Evolutionary conservation across 176 grass and related monocot genomes (phyloP), one percentile per base, ranked within the genome.

Genomic region (Aegilops longissima): DNA sequence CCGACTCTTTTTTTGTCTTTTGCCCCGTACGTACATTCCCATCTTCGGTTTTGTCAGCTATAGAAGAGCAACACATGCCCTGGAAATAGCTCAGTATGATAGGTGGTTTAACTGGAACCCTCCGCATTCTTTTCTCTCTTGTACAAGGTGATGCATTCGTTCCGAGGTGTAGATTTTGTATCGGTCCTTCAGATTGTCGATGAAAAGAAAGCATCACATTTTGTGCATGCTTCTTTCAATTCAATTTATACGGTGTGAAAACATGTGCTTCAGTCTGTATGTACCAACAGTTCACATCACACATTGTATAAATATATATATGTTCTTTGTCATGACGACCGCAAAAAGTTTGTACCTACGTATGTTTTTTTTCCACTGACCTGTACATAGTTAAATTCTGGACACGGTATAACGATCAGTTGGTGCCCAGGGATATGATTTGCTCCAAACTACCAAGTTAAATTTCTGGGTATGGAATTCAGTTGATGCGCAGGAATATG

Each of bases 81-180:
- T 61, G 88, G 81, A 81, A 59, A 73, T 76, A 74, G 45, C 12
- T 44, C 23, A 6, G 17, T 80, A 17, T 76, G 61, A 54, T 80
- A 85, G 84, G 20, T 89, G 54, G 47, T 58, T 58, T 81, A 17
- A 68, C 81, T 66, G 78, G 39, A 61, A 25, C 25, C 30, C 56
- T 77, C 29, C 30, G 34, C 39, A 70, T 78, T 83, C 54, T 78
- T 91, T 76, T 56, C 58, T 66, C 66, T 59, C 21, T 76, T 62
- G 83, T 77, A 85, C 77, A 82, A 38, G 24, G 62, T 70, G 71
- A 77, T 34, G 13, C 9, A 81, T 88, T n/a, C 70, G 81, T 84
- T 33, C 12, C 20, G 36, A 76, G 47, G 14, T 81, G 76, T 85
- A 85, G 64, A 59, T 91, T 88, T 30, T 81, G 70, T 38, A 77